phyloP scores from a whole-genome alignment of 31 red algal genomes.

The Asparagopsis taxiformis region DNA sequence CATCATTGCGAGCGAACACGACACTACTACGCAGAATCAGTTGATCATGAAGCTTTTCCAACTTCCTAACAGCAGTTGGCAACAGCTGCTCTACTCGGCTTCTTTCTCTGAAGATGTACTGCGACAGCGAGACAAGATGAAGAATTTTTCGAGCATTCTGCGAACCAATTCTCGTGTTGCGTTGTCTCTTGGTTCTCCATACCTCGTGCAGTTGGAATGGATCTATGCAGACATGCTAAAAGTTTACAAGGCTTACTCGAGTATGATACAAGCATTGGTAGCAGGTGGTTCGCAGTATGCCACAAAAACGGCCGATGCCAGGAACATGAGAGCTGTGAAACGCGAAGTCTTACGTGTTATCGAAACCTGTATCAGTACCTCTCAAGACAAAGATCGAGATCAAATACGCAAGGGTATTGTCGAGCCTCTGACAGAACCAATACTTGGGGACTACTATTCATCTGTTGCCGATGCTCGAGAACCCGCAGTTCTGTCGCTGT shows the following conservation, averaged over 20 bases:
- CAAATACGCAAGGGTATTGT: slow-evolving; percentile 75
- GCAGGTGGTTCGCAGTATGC: slow-evolving; percentile 64
- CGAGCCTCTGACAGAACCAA: slow-evolving; percentile 76
- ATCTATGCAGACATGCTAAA: slow-evolving; percentile 91
- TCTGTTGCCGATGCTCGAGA: slow-evolving; percentile 91
- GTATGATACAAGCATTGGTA: slow-evolving; percentile 71
- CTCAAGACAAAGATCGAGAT: slow-evolving; percentile 69
- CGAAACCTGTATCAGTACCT: slow-evolving; percentile 75
- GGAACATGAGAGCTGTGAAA: slow-evolving; percentile 96
- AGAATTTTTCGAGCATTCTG: slow-evolving; percentile 91
- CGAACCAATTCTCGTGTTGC: slow-evolving; percentile 85
- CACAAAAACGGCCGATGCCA: slow-evolving; percentile 75
- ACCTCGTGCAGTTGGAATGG: slow-evolving; percentile 78
- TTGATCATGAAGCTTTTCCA: slow-evolving; percentile 92
- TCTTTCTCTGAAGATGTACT: slow-evolving; percentile 60
- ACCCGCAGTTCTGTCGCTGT: slow-evolving; percentile 90
- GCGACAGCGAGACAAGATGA: slow-evolving; percentile 82
- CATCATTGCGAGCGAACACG: slow-evolving; percentile 77
- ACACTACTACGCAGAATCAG: slow-evolving; percentile 32
- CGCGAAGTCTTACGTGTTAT: slow-evolving; percentile 84
- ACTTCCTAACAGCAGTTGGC: slow-evolving; percentile 93
- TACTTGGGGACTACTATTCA: slow-evolving; percentile 88
- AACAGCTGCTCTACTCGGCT: slow-evolving; percentile 77
- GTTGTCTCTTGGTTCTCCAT: slow-evolving; percentile 78
- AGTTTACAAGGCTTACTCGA: slow-evolving; percentile 87